Evolutionary conservation across 768 basidiomycete genomes (phyloP).

Genomic region (Leccinum disarticulatum): DNA sequence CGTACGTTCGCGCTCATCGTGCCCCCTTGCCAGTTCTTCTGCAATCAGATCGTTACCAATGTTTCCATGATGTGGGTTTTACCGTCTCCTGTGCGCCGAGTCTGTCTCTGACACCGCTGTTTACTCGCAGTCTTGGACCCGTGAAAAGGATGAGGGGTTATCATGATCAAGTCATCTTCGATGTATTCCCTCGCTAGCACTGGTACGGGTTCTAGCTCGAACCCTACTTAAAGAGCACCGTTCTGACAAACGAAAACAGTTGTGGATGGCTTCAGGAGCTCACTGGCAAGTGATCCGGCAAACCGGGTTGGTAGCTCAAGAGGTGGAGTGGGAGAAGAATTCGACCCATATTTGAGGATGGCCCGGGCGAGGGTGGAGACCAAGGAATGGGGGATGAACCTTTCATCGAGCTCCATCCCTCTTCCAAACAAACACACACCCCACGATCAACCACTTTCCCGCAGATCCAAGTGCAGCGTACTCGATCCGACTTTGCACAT

Average conservation of each 20-base stretch:
- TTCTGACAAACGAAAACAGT: slow-evolving; percentile 12
- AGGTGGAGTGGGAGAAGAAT: slow-evolving; percentile 9
- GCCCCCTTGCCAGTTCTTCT: slow-evolving; percentile 57
- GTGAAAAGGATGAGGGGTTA: slow-evolving; percentile 35
- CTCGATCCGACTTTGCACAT: slow-evolving; percentile 21
- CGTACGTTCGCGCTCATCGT: slow-evolving; percentile 1
- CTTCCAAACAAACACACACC: slow-evolving; percentile 22
- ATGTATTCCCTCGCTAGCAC: slow-evolving; percentile 11
- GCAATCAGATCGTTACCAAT: slow-evolving; percentile 65
- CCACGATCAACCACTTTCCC: slow-evolving; percentile 21
- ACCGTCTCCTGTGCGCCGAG: slow-evolving; percentile 33
- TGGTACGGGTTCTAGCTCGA: slow-evolving; percentile 5
- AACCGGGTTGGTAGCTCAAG: slow-evolving; percentile 5
- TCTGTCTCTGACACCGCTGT: background rate
- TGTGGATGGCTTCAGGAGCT: slow-evolving; percentile 21
- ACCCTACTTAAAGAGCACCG: slow-evolving; percentile 51
- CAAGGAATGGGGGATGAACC: slow-evolving; percentile 18
- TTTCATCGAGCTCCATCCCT: slow-evolving; percentile 20
- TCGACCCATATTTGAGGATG: slow-evolving; percentile 4
- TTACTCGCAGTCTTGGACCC: slow-evolving; percentile 62
- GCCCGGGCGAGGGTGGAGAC: background rate
- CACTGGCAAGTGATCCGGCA: slow-evolving; percentile 16
- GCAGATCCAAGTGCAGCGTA: slow-evolving; percentile 25
- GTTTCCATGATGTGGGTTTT: slow-evolving; percentile 51
- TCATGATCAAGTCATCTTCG: slow-evolving; percentile 16